These are phyloP conservation scores for Chloris gayana DNA, from an alignment of 176 grass and related monocot genomes.

Conservation along the genomic window DNA sequence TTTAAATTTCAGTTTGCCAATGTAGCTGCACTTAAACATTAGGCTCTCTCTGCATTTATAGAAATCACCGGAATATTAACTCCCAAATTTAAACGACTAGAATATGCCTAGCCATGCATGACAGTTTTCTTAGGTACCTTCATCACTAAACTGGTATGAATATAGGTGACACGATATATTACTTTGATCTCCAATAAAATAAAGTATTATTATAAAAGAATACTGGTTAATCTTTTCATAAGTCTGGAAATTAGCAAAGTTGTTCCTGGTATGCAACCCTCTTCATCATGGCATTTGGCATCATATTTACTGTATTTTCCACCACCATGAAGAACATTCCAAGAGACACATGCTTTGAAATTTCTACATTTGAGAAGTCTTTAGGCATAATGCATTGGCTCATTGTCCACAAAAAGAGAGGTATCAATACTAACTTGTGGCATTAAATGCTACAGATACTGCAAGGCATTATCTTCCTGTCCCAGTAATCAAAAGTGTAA, in stretches of 20 bases:
- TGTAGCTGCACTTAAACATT: background rate
- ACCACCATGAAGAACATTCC: background rate
- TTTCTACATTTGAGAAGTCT: background rate
- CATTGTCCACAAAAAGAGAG: background rate
- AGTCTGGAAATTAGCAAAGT: background rate
- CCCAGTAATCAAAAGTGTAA: constrained; percentile 90
- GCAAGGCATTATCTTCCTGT: constrained; percentile 92
- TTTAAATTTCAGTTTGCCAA: background rate
- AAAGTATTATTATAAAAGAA: background rate
- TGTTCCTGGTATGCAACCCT: background rate
- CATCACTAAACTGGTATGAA: background rate
- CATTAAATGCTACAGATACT: constrained; percentile 68
- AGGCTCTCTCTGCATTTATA: background rate
- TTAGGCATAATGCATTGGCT: background rate
- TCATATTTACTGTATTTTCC: constrained; percentile 20
- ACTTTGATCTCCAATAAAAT: background rate
- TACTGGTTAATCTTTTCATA: background rate
- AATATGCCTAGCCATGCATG: background rate
- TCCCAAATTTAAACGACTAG: background rate
- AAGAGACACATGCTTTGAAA: background rate
- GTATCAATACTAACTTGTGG: background rate
- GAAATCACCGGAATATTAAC: background rate
- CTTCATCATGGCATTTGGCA: background rate
- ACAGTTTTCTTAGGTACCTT: background rate
- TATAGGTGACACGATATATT: background rate